Evolutionary conservation across 2,329 filamentous ascomycete genomes (phyloP), one percentile per base, ranked within the genome.

Genomic region (Neoscytalidium dimidiatum): DNA sequence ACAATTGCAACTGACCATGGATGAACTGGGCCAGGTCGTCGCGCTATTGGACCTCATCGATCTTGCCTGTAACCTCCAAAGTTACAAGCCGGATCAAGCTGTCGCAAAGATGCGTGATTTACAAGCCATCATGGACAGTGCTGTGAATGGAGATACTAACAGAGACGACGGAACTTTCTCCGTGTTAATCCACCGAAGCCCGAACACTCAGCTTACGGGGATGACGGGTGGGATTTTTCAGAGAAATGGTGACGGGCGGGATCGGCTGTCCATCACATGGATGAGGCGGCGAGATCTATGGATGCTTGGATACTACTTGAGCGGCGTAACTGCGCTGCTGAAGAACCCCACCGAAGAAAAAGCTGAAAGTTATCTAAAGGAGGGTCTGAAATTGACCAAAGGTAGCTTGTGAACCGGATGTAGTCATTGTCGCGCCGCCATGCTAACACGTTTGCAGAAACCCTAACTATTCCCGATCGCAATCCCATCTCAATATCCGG

Each of bases 11-110:
- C 82, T 85, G 2, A 77, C 79, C 1, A 82, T 84, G n/a, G 82
- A 86, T 62, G 82, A 84, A 48, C 84, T 92, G 43, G 85, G 88
- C 5, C 90, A 92, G 70, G 82, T 93, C 17, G 84, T 88, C 63
- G 82, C 88, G 1, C 75, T 94, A 57, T 82, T 88, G 13, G 82
- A 91, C 62, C 82, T 90, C 51, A 80, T 93, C 19, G 90, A 94
- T 72, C 82, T 94, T 23, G 85, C 86, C 1, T 91, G 90, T 71
- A 88, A 86, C 69, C 79, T 94, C 60, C 85, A 88, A 64, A 84
- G 87, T 64, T 88, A 88, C 67, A 83, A 82, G 33, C 83, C 86
- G 0, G 82, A 87, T 13, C 77, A 83, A 31, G 84, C 86, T 31
- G 75, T 80, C 0, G 80, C 84, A 61, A 92, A 92, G 71, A 79